phyloP scores from a whole-genome alignment of 371 early-diverging fungal genomes.

The Lichtheimia ramosa region DNA sequence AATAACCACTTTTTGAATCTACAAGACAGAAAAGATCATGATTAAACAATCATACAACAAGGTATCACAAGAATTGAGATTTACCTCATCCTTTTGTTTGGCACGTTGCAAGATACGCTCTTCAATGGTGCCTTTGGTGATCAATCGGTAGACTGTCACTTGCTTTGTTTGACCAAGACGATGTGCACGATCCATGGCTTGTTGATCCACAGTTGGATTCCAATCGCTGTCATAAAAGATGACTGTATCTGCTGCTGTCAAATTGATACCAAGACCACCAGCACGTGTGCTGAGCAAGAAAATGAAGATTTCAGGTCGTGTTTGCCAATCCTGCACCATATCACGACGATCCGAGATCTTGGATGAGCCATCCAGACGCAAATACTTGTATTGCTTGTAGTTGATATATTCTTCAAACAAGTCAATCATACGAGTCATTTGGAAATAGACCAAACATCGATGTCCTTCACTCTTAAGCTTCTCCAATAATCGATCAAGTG shows the following conservation, averaged over 20 bases:
- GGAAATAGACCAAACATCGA: constrained; percentile 96
- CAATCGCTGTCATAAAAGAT: constrained; percentile 99
- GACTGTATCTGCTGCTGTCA: constrained; percentile 99
- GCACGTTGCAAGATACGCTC: constrained; percentile 90
- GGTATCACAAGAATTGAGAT: background rate
- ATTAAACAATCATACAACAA: background rate
- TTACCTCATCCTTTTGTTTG: constrained; percentile 87
- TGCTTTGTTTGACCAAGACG: constrained; percentile 96
- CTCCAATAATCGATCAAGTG: constrained; percentile 85
- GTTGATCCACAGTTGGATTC: constrained; percentile 98
- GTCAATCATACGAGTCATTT: constrained; percentile 99
- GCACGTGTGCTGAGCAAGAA: constrained; percentile 98
- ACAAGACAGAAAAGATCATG: background rate
- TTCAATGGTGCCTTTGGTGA: constrained; percentile 92
- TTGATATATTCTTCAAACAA: constrained; percentile 94
- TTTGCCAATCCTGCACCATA: constrained; percentile 94
- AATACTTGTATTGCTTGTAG: constrained; percentile 87
- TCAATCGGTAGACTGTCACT: constrained; percentile 92
- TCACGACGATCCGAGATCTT: constrained; percentile 91
- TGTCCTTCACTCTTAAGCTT: constrained; percentile 92
- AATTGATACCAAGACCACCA: constrained; percentile 99
- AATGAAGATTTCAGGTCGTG: constrained; percentile 89
- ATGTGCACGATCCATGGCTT: constrained; percentile 98
- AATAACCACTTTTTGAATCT: constrained; percentile 96
- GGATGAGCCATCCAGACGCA: constrained; percentile 95